Evolutionary conservation across 768 basidiomycete genomes (phyloP).

Genomic region (Daedalea quercina): DNA sequence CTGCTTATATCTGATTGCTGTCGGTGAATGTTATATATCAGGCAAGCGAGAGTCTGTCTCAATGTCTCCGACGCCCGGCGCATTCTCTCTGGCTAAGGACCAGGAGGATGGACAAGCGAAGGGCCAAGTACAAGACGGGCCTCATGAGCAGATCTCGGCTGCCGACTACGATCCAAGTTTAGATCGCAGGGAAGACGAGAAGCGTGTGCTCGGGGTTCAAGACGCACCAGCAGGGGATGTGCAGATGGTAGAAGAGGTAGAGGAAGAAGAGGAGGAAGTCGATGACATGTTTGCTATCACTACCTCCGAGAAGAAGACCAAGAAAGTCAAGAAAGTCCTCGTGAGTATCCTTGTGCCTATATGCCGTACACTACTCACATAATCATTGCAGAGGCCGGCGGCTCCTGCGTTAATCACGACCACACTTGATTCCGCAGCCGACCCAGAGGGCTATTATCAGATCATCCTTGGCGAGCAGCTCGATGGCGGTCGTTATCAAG

Average conservation of each 20-base stretch:
- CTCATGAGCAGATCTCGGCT: constrained; percentile 71
- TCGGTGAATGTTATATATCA: constrained; percentile 11
- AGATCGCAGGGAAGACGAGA: constrained; percentile 82
- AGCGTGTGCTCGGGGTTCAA: constrained; percentile 46
- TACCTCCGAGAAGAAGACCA: constrained; percentile 42
- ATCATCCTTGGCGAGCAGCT: constrained; percentile 92
- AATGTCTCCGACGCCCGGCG: constrained; percentile 48
- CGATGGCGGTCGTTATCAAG: constrained; percentile 88
- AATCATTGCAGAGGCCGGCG: constrained; percentile 33
- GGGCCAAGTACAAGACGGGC: constrained; percentile 37
- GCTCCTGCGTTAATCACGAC: constrained; percentile 65
- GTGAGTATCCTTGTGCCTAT: constrained; percentile 29
- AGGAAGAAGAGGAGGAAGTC: constrained; percentile 71
- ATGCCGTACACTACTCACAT: neutral
- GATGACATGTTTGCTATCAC: constrained; percentile 93
- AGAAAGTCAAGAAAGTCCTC: constrained; percentile 46
- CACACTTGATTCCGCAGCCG: constrained; percentile 86
- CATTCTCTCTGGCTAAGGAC: constrained; percentile 66
- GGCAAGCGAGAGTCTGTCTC: constrained; percentile 50
- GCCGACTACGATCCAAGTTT: constrained; percentile 88
- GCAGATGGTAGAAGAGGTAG: constrained; percentile 45
- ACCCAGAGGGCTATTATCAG: constrained; percentile 93
- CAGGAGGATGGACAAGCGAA: constrained; percentile 45
- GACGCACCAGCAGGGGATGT: constrained; percentile 33
- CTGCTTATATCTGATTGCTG: neutral